Evolutionary conservation across 768 basidiomycete genomes (phyloP).

Genomic region (Boletellus sp.): DNA sequence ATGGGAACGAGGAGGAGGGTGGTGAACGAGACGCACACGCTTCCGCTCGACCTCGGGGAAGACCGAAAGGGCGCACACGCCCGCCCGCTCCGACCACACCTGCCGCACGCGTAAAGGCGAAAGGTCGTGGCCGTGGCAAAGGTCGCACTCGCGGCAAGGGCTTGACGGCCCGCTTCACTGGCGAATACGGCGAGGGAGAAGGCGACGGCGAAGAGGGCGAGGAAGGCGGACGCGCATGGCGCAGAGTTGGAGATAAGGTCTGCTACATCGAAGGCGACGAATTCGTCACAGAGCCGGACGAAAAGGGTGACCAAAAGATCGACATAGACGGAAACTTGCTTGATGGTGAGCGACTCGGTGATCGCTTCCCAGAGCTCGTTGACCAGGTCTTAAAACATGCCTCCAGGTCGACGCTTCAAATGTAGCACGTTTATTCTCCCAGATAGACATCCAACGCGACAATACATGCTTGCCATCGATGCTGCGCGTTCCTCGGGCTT

Average conservation of each 20-base stretch:
- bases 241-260: conserved; percentile 67
- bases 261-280: conserved; percentile 88
- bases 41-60: conserved; percentile 33
- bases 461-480: conserved; percentile 96
- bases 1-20: conserved; percentile 30
- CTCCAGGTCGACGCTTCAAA: conserved; percentile 80
- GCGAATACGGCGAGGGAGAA: conserved; percentile 38
- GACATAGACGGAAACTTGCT: conserved; percentile 79
- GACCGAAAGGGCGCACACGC: conserved; percentile 39
- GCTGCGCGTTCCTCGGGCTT: conserved; percentile 95
- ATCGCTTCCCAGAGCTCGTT: neutral
- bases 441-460: conserved; percentile 74
- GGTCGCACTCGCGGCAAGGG: conserved; percentile 38
- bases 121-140: conserved; percentile 41
- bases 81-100: conserved; percentile 28
- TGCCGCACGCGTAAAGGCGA: conserved; percentile 29
- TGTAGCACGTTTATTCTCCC: conserved; percentile 85
- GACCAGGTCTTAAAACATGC: neutral
- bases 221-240: conserved; percentile 59
- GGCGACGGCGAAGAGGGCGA: conserved; percentile 39
- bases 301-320: conserved; percentile 89
- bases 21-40: conserved; percentile 34
- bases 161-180: conserved; percentile 22
- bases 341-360: conserved; percentile 55
- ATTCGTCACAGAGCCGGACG: conserved; percentile 76